These are phyloP conservation scores for Hippophae tibetana DNA, from an alignment of 306 rosid genomes.

Conservation along the genomic window DNA sequence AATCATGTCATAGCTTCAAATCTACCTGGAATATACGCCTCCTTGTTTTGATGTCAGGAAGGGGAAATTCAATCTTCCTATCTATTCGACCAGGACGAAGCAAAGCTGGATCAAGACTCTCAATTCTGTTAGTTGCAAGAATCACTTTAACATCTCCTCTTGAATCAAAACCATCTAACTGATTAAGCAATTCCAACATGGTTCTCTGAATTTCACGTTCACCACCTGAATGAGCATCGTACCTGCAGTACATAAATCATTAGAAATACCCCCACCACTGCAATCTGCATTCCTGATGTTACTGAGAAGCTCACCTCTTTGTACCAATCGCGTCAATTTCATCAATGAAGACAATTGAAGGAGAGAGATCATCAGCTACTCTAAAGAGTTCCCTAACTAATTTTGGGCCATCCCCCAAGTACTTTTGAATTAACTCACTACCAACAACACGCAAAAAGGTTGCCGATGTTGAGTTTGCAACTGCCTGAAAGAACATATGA, in stretches of 20 bases:
- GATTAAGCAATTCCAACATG: constrained; percentile 87
- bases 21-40: constrained; percentile 90
- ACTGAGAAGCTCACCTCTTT: constrained; percentile 51
- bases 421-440: constrained; percentile 91
- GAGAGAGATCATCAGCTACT: constrained; percentile 97
- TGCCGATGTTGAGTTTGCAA: constrained; percentile 97
- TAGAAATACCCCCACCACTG: constrained; percentile 3
- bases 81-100: constrained; percentile 95
- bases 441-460: constrained; percentile 98
- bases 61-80: constrained; percentile 91
- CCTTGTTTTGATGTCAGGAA: constrained; percentile 97
- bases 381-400: constrained; percentile 96
- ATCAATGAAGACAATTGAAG: constrained; percentile 93
- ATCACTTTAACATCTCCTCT: constrained; percentile 97
- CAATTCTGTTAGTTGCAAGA: constrained; percentile 90
- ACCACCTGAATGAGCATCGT: constrained; percentile 98
- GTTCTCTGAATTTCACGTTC: constrained; percentile 97
- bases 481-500: constrained; percentile 53
- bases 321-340: constrained; percentile 97
- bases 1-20: constrained; percentile 9
- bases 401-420: constrained; percentile 97
- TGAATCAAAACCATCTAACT: constrained; percentile 93
- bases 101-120: constrained; percentile 93
- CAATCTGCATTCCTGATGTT: neutral
- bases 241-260: constrained; percentile 34